Percentiles rank a stretch among this genome's conserved stretches.
These are phyloP conservation scores for Forsythia suspensa DNA, from an alignment of 257 asterid genomes.

Conservation along the genomic window DNA sequence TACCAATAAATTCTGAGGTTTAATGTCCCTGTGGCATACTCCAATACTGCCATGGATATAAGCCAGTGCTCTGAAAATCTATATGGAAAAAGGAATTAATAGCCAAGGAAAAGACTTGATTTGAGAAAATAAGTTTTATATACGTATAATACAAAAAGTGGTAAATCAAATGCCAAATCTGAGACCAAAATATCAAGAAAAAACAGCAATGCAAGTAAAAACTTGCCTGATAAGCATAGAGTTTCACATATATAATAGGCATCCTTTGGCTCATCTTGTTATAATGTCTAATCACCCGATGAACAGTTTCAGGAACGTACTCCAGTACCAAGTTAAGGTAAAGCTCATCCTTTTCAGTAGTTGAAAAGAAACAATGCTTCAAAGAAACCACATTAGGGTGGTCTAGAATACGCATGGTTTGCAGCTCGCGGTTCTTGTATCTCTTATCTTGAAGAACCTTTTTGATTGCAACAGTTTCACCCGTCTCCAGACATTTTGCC, in stretches of 20 bases:
- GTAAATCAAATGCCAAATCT: background rate
- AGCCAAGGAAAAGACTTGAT: no score
- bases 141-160: no score
- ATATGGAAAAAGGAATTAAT: constrained; percentile 10
- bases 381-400: constrained; percentile 78
- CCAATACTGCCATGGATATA: constrained; percentile 81
- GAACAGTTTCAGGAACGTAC: constrained; percentile 83
- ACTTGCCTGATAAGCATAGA: constrained; percentile 77
- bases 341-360: constrained; percentile 76
- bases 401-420: constrained; percentile 79
- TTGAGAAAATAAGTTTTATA: no score
- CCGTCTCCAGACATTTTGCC: constrained; percentile 88
- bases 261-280: constrained; percentile 79
- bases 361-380: constrained; percentile 79
- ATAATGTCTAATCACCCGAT: constrained; percentile 80
- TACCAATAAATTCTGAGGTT: constrained; percentile 83
- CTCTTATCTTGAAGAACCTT: constrained; percentile 91
- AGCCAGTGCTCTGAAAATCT: constrained; percentile 72
- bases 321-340: constrained; percentile 85
- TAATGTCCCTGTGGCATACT: constrained; percentile 89
- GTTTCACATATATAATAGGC: constrained; percentile 78
- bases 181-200: background rate
- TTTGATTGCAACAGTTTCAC: constrained; percentile 85
- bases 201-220: background rate
- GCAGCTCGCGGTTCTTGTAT: constrained; percentile 87